Evolutionary conservation across 2,329 filamentous ascomycete genomes (phyloP).

Genomic region (Talaromyces sp.): DNA sequence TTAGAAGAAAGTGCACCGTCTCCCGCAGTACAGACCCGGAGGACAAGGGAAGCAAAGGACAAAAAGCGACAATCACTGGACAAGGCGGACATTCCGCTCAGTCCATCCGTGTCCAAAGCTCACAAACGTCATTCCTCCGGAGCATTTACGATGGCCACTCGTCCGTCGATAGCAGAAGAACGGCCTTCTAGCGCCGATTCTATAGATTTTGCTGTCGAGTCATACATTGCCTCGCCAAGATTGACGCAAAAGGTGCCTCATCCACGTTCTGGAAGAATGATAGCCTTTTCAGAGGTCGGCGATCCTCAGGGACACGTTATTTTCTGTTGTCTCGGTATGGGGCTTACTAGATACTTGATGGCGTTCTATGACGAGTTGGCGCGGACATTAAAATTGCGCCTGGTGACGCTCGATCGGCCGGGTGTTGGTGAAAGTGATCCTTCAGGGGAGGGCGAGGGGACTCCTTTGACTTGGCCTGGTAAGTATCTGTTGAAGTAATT

Average conservation of each 20-base stretch:
- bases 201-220: conserved; percentile 80
- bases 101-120: conserved; percentile 23
- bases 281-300: conserved; percentile 95
- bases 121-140: conserved; percentile 41
- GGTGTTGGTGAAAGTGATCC: conserved; percentile 89
- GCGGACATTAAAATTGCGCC: conserved; percentile 75
- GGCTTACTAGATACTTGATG: conserved; percentile 89
- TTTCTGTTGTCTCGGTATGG: conserved; percentile 97
- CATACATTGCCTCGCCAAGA: conserved; percentile 77
- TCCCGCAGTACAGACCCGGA: conserved; percentile 62
- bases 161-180: conserved; percentile 58
- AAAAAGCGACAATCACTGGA: conserved; percentile 31
- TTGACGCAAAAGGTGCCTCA: conserved; percentile 85
- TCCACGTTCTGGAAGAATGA: conserved; percentile 78
- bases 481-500: conserved; percentile 32
- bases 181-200: conserved; percentile 78
- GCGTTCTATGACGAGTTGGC: conserved; percentile 97
- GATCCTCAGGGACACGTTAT: conserved; percentile 88
- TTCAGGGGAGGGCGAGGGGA: conserved; percentile 75
- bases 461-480: conserved; percentile 92
- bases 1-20: conserved; percentile 66
- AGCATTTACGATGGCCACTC: conserved; percentile 34
- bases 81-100: conserved; percentile 28
- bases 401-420: conserved; percentile 91
- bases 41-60: conserved; percentile 42